Conservation (phyloP, 177 flowering plant genomes). For the Telopea speciosissima region DNA sequence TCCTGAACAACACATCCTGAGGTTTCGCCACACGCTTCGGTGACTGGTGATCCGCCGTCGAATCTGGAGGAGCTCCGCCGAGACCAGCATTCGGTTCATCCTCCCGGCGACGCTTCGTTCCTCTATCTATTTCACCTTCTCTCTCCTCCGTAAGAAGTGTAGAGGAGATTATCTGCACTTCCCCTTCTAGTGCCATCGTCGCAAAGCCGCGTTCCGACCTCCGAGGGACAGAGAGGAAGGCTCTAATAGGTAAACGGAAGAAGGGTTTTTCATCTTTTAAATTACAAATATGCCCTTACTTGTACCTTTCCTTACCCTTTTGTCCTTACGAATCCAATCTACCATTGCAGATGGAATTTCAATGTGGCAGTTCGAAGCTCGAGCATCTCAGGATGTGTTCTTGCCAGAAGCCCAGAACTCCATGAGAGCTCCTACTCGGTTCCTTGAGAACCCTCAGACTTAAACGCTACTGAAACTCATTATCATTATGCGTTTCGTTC, state of each 20-base stretch:
- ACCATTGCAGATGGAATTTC: background rate
- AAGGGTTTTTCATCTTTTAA: background rate
- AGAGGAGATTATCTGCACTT: background rate
- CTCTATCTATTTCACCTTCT: background rate
- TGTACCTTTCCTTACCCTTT: background rate
- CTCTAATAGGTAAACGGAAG: background rate
- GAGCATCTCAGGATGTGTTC: background rate
- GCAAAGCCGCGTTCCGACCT: conserved; percentile 12
- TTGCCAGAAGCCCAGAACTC: background rate
- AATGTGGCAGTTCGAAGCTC: background rate
- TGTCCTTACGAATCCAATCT: background rate
- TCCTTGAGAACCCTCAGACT: background rate
- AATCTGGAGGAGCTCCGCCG: conserved; percentile 3
- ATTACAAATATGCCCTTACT: background rate
- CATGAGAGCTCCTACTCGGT: background rate
- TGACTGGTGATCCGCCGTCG: conserved; percentile 17
- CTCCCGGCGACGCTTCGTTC: conserved; percentile 35
- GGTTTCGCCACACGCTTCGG: conserved; percentile 40
- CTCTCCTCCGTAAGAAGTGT: conserved; percentile 1
- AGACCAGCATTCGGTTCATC: conserved; percentile 10
- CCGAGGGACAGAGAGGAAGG: background rate
- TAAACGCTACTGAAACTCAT: background rate
- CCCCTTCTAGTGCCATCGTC: conserved; percentile 5
- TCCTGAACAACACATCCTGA: conserved; percentile 55
- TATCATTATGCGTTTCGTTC: conserved; percentile 7